Conservation (phyloP, 2,329 filamentous ascomycete species). For the Arthroderma sp. region DNA sequence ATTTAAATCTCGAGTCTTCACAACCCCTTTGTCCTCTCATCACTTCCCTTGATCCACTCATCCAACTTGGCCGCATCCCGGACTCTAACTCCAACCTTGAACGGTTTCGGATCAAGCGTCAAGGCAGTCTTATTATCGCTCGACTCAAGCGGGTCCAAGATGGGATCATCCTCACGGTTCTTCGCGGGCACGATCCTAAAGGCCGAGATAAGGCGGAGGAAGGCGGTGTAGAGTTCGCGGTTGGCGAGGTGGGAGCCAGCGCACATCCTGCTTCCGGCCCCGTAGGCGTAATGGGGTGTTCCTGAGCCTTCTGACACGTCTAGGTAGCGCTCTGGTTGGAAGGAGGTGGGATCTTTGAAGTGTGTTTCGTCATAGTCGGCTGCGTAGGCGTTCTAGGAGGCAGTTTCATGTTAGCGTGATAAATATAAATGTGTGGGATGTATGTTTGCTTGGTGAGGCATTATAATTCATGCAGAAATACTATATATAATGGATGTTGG, state of each 20-base stretch:
- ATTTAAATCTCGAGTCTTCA: slow-evolving; percentile 14
- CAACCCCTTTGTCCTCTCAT: slow-evolving; percentile 39
- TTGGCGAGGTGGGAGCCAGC: slow-evolving; percentile 51
- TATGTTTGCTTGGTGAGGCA: not conserved
- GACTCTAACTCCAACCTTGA: slow-evolving; percentile 44
- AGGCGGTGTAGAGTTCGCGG: slow-evolving; percentile 49
- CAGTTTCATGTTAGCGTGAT: not conserved
- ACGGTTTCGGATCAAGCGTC: slow-evolving; percentile 50
- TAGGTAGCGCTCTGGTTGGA: slow-evolving; percentile 60
- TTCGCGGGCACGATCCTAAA: slow-evolving; percentile 42
- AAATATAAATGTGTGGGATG: too few relatives aligned
- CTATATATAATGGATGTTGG: not conserved
- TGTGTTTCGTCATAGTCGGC: slow-evolving; percentile 59
- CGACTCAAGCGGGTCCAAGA: slow-evolving; percentile 45
- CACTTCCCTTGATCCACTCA: slow-evolving; percentile 41
- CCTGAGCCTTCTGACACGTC: slow-evolving; percentile 38
- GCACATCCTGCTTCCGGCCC: slow-evolving; percentile 51
- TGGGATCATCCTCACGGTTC: slow-evolving; percentile 36
- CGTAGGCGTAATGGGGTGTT: slow-evolving; percentile 50
- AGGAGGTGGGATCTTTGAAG: slow-evolving; percentile 50
- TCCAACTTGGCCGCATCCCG: slow-evolving; percentile 35
- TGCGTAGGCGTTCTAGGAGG: slow-evolving; percentile 53
- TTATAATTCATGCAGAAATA: not conserved
- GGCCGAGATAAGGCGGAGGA: slow-evolving; percentile 45
- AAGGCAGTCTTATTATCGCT: slow-evolving; percentile 45